These are phyloP conservation scores for Epichloe sylvatica DNA, from an alignment of 2,329 filamentous ascomycete genomes.

Conservation along the genomic window DNA sequence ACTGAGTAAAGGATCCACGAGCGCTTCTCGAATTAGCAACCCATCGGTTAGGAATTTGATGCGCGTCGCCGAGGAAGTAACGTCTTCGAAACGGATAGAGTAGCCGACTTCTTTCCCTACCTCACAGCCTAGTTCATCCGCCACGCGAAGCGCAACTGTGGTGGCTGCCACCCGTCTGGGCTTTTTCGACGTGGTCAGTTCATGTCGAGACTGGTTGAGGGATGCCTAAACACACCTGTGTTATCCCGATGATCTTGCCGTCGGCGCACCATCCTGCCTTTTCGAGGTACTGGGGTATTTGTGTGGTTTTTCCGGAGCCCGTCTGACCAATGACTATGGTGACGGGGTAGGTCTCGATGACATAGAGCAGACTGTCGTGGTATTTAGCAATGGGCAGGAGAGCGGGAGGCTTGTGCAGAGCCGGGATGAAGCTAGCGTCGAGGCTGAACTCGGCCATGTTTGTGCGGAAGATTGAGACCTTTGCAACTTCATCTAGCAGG, in stretches of 20 bases:
- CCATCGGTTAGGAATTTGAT: constrained; percentile 97
- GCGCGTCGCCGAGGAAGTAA: constrained; percentile 67
- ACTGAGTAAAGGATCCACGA: constrained; percentile 82
- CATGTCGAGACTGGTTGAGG: neutral
- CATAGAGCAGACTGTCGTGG: constrained; percentile 64
- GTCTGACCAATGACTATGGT: constrained; percentile 89
- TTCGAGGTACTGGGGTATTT: constrained; percentile 84
- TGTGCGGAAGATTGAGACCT: neutral
- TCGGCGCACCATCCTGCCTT: constrained; percentile 77
- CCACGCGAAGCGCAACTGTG: constrained; percentile 75
- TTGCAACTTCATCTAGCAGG: neutral
- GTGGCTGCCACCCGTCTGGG: constrained; percentile 83
- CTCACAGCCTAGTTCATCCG: constrained; percentile 75
- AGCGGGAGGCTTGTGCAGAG: constrained; percentile 71
- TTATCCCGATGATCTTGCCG: constrained; percentile 73
- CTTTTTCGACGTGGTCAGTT: constrained; percentile 27
- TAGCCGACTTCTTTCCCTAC: constrained; percentile 87
- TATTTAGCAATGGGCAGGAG: constrained; percentile 81
- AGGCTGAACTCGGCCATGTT: constrained; percentile 44
- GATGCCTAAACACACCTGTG: constrained; percentile 51
- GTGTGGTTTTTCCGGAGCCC: constrained; percentile 89
- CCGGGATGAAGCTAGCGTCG: constrained; percentile 53
- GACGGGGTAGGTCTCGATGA: constrained; percentile 70
- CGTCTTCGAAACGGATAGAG: constrained; percentile 84
- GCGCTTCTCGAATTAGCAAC: constrained; percentile 74